Conservation (phyloP, 371 early-diverging fungal species). For the Circinella minor region DNA sequence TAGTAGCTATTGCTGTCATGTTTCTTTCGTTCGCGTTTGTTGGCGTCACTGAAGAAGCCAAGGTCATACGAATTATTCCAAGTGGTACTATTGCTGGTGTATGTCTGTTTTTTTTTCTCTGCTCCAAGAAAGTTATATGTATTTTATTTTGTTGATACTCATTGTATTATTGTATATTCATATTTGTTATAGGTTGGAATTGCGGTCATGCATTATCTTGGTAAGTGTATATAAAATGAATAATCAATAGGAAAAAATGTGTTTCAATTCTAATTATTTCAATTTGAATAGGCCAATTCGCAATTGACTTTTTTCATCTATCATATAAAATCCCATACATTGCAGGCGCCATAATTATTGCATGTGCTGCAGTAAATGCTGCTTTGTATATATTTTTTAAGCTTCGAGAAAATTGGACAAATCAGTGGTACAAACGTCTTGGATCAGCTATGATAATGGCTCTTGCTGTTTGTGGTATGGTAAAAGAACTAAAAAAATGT, state of each 20-base stretch:
- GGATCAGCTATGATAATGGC: conserved; percentile 49
- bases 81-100: conserved; percentile 52
- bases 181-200: conserved; percentile 36
- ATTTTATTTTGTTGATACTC: neutral
- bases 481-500: neutral
- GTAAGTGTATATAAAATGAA: conserved; percentile 20
- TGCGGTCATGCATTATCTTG: conserved; percentile 49
- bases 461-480: conserved; percentile 47
- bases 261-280: neutral
- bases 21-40: conserved; percentile 48
- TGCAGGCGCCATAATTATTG: conserved; percentile 41
- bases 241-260: neutral
- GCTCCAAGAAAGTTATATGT: neutral
- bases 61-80: conserved; percentile 35
- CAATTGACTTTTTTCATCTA: conserved; percentile 39
- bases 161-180: neutral
- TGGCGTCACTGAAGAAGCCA: conserved; percentile 45
- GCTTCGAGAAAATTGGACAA: conserved; percentile 47
- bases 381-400: conserved; percentile 52
- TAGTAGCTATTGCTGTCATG: conserved; percentile 45
- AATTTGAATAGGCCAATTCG: conserved; percentile 42
- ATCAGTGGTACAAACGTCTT: conserved; percentile 52
- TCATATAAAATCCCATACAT: conserved; percentile 28
- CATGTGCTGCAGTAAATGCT: conserved; percentile 34
- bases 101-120: conserved; percentile 17